Conservation (phyloP, 202 grass and related monocot genomes). For the Setaria viridis region DNA sequence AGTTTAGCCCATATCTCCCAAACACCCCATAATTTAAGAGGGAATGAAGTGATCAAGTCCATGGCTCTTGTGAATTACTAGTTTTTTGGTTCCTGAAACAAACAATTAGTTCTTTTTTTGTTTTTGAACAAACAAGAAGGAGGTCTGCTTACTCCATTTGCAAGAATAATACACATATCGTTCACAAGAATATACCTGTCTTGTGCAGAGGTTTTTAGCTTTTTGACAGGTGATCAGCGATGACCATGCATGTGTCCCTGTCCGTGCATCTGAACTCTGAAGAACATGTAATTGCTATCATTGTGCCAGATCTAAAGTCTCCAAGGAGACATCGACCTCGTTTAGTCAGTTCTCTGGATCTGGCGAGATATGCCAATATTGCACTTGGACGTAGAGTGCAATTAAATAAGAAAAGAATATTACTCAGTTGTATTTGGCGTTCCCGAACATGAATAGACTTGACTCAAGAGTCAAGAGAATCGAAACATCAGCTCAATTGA, state of each 20-base stretch:
- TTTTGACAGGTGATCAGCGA: conserved; percentile 33
- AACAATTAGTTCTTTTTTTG: neutral
- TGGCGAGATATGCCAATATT: neutral
- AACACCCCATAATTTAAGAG: neutral
- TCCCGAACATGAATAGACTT: neutral
- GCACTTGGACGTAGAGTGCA: neutral
- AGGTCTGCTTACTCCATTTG: too few relatives aligned
- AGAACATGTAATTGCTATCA: conserved; percentile 5
- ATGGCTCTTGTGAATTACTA: neutral
- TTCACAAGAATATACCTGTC: conserved; percentile 47
- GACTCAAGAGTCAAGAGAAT: neutral
- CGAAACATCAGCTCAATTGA: neutral
- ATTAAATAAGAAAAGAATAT: neutral
- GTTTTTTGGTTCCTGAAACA: neutral
- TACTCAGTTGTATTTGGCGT: neutral
- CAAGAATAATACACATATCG: neutral
- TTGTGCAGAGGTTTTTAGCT: conserved; percentile 37
- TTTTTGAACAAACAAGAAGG: neutral
- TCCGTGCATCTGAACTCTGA: conserved; percentile 10
- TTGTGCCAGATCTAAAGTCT: conserved; percentile 30
- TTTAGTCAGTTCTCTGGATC: neutral
- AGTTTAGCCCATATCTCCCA: too few relatives aligned
- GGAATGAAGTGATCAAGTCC: neutral
- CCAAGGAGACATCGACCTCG: neutral
- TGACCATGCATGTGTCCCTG: neutral